Evolutionary conservation across 306 rosid genomes (phyloP), one percentile per base, ranked within the genome.

Genomic region (Psophocarpus tetragonolobus): DNA sequence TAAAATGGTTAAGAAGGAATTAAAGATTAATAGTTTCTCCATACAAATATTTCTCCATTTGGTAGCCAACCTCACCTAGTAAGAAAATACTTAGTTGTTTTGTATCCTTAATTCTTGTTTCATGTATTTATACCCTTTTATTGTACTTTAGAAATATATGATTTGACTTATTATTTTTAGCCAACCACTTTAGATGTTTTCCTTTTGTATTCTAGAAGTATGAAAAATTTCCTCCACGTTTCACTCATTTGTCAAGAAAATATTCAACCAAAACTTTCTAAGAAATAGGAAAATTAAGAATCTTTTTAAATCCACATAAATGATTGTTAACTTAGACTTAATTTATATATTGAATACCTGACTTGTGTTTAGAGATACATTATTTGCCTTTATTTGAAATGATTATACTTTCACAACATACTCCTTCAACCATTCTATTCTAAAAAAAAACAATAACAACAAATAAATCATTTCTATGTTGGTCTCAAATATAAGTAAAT

Each of bases 361-460:
- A 64, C 75, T 53, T 51, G 21, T 42, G 45, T 68, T 36, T 64
- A 54, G 66, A 56, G 66, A 56, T 65, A 44, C 3, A 24, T 54
- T 24, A 76, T 24, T 71, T 30, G 2, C 56, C 42, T 35, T n/a
- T 33, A 21, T 65, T 56, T 66, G 58, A 62, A 72, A 71, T 11
- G 72, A 71, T 50, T 33, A 10, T 73, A 50, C 18, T 75, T 30
- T 82, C 20, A 30, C 63, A 61, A 24, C n/a, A 15, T 67, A n/a
- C n/a, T n/a, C n/a, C n/a, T n/a, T n/a, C n/a, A n/a, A n/a, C n/a
- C n/a, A n/a, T n/a, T n/a, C n/a, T n/a, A n/a, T n/a, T n/a, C n/a
- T n/a, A n/a, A n/a, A n/a, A n/a, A n/a, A n/a, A n/a, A n/a, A n/a
- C n/a, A n/a, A n/a, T n/a, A n/a, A n/a, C n/a, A n/a, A n/a, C n/a